Conservation (phyloP, 2,329 filamentous ascomycete genomes). For the Xylariaceae sp. region DNA sequence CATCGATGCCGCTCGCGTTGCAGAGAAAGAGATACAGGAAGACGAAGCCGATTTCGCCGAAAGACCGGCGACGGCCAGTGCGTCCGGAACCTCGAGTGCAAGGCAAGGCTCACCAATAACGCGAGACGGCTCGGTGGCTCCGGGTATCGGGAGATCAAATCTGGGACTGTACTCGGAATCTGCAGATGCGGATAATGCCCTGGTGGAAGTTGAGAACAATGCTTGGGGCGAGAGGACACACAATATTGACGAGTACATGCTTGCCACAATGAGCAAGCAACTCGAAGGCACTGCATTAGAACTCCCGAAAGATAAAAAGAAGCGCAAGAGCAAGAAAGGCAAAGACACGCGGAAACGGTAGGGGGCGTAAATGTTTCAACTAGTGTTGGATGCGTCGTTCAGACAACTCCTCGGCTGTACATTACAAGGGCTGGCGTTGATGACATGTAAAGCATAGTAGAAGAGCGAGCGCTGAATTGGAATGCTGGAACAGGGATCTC, state of each 20-base stretch:
- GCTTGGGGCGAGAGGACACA: conserved; percentile 60
- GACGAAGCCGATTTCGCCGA: conserved; percentile 86
- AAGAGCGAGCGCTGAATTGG: background rate
- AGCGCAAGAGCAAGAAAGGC: conserved; percentile 60
- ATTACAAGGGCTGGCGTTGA: conserved; percentile 3
- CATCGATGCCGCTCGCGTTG: conserved; percentile 81
- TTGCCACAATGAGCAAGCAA: conserved; percentile 67
- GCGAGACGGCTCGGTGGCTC: conserved; percentile 41
- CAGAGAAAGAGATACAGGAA: conserved; percentile 85
- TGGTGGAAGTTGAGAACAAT: conserved; percentile 54
- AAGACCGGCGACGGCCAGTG: conserved; percentile 48
- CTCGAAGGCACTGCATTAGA: conserved; percentile 63
- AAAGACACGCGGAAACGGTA: conserved; percentile 59
- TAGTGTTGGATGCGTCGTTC: background rate
- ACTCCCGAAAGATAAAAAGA: conserved; percentile 66
- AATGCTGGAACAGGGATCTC: background rate
- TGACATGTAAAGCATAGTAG: conserved; percentile 1
- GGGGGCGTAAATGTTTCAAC: conserved; percentile 8
- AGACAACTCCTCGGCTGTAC: conserved; percentile 4
- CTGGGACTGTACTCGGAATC: conserved; percentile 44
- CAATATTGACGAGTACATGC: conserved; percentile 76
- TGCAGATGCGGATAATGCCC: conserved; percentile 38
- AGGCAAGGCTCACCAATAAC: conserved; percentile 53
- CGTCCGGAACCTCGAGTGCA: conserved; percentile 54
- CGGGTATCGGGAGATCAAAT: conserved; percentile 38